Percentiles rank a stretch among this genome's conserved stretches.
These are phyloP conservation scores for Farysia itapuensis DNA, from an alignment of 1,284 basidiomycete species.

Conservation along the genomic window DNA sequence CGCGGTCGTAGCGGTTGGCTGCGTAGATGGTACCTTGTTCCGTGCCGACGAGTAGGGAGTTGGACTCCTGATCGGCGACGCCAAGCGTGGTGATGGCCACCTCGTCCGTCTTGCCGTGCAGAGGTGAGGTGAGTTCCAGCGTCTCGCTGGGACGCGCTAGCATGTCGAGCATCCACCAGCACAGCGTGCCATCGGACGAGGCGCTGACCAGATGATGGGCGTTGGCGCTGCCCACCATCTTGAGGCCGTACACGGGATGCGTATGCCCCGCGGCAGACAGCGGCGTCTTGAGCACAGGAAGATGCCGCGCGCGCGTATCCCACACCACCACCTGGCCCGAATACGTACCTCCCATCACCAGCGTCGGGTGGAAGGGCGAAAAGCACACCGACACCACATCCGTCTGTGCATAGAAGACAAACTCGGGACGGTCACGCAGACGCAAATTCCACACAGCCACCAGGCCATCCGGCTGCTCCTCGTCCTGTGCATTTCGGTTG, in stretches of 20 bases:
- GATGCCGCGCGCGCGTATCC: constrained; percentile 83
- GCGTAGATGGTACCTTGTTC: constrained; percentile 96
- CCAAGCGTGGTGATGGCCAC: constrained; percentile 89
- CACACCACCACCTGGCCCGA: constrained; percentile 96
- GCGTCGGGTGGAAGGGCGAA: constrained; percentile 95
- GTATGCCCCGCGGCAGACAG: constrained; percentile 87
- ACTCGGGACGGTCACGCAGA: constrained; percentile 89
- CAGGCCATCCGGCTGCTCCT: constrained; percentile 76
- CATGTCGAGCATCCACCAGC: constrained; percentile 98
- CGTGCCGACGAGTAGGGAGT: constrained; percentile 92
- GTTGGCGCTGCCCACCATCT: constrained; percentile 96
- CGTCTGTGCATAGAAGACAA: constrained; percentile 95
- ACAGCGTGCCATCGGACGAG: constrained; percentile 93
- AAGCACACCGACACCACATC: constrained; percentile 95
- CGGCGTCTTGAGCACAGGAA: constrained; percentile 94
- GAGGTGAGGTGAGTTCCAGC: constrained; percentile 36
- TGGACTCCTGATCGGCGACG: constrained; percentile 91
- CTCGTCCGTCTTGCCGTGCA: constrained; percentile 67
- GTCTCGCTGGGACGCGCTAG: constrained; percentile 76
- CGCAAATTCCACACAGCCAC: constrained; percentile 98
- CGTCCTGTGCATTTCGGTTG: constrained; percentile 89
- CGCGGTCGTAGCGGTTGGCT: constrained; percentile 92
- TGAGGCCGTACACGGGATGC: constrained; percentile 95
- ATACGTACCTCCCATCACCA: constrained; percentile 96
- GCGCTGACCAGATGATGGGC: constrained; percentile 94